These are phyloP conservation scores for Suillus subaureus DNA, from an alignment of 768 basidiomycete species.

Conservation along the genomic window DNA sequence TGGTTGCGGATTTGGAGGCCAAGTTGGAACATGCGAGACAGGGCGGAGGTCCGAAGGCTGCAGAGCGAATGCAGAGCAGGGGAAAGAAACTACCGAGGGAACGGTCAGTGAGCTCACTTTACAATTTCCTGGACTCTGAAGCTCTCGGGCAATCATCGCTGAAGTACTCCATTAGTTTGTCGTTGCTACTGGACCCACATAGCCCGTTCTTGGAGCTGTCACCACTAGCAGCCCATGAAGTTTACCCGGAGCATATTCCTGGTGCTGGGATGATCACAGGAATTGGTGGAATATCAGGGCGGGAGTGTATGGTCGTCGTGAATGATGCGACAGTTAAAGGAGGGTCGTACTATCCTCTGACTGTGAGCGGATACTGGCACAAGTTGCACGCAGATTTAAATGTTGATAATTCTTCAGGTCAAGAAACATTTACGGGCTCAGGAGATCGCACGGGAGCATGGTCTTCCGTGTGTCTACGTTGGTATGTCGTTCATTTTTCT, in stretches of 20 bases:
- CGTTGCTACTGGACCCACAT: constrained; percentile 77
- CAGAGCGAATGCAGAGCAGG: constrained; percentile 70
- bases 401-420: constrained; percentile 47
- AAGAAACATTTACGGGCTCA: constrained; percentile 97
- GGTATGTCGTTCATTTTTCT: constrained; percentile 49
- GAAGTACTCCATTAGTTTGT: constrained; percentile 49
- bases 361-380: constrained; percentile 43
- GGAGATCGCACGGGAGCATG: constrained; percentile 90
- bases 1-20: constrained; percentile 64
- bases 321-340: constrained; percentile 96
- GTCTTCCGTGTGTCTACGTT: constrained; percentile 88
- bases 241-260: constrained; percentile 80
- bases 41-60: constrained; percentile 78
- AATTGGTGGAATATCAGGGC: constrained; percentile 73
- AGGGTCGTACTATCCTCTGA: constrained; percentile 89
- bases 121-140: background rate
- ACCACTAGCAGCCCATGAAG: constrained; percentile 81
- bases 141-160: constrained; percentile 5
- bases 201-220: constrained; percentile 92
- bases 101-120: constrained; percentile 47
- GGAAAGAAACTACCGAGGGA: constrained; percentile 86
- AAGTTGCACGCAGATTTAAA: background rate
- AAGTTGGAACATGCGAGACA: constrained; percentile 60
- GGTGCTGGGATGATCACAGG: constrained; percentile 92
- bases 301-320: constrained; percentile 87